Evolutionary conservation across 148 eudicot species (phyloP).

Genomic region (Dianthus caryophyllus): DNA sequence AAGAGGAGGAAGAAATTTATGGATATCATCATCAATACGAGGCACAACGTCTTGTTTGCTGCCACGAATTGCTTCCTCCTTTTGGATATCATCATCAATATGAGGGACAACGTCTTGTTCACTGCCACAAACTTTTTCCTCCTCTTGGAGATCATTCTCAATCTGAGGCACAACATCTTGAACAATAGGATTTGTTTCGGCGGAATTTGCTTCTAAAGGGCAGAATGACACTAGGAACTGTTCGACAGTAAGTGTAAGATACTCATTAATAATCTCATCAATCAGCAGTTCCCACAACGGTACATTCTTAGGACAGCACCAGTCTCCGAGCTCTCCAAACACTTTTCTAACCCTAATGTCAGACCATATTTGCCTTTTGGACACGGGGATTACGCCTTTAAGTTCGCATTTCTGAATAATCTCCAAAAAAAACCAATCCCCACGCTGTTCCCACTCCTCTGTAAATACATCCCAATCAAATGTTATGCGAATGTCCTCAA

Average conservation of each 20-base stretch:
- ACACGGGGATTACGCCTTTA: conserved; percentile 45
- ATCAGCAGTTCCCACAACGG: conserved; percentile 47
- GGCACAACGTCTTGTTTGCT: no score
- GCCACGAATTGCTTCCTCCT: no score
- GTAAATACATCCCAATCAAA: conserved; percentile 69
- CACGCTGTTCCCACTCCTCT: conserved; percentile 59
- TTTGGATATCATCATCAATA: no score
- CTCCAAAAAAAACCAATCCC: conserved; percentile 74
- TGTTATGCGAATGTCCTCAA: conserved; percentile 40
- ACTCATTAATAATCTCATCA: conserved; percentile 34
- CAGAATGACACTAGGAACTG: conserved; percentile 30
- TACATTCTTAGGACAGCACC: conserved; percentile 45
- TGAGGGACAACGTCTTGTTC: no score
- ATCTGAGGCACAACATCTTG: conserved; percentile 9
- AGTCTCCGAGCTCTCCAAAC: conserved; percentile 44
- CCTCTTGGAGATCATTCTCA: neutral
- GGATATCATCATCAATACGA: no score
- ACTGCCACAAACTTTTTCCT: neutral
- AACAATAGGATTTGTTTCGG: conserved; percentile 19
- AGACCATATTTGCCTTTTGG: conserved; percentile 84
- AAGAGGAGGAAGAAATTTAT: no score
- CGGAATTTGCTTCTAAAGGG: conserved; percentile 18
- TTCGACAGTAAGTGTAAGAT: conserved; percentile 37
- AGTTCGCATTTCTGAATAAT: conserved; percentile 40
- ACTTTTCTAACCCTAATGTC: conserved; percentile 46